phyloP scores from a whole-genome alignment of 2,329 filamentous ascomycete species.

The Colletotrichum lini region DNA sequence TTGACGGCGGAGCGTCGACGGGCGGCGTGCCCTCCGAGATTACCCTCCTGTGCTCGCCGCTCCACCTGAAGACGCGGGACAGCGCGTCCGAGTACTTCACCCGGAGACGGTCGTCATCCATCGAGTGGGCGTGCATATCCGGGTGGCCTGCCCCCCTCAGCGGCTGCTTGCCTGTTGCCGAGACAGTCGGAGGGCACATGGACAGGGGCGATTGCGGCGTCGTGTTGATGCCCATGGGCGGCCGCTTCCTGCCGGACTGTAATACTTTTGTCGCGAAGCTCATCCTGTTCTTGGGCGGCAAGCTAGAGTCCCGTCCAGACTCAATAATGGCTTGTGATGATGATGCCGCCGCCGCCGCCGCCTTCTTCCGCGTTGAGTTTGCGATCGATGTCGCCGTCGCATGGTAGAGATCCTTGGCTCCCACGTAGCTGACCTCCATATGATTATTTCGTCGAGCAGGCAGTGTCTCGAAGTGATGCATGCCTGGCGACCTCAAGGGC shows the following conservation, averaged over 20 bases:
- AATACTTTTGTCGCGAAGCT: conserved; percentile 41
- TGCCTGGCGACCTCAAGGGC: conserved; percentile 33
- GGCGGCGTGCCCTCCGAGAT: conserved; percentile 22
- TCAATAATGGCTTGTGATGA: conserved; percentile 20
- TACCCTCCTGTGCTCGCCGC: conserved; percentile 38
- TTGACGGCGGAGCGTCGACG: not conserved
- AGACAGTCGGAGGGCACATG: not conserved
- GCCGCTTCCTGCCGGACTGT: conserved; percentile 37
- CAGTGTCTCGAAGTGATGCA: conserved; percentile 44
- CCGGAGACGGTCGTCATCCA: conserved; percentile 38
- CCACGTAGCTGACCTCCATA: conserved; percentile 41
- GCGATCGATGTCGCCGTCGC: conserved; percentile 45
- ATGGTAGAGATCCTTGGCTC: conserved; percentile 47
- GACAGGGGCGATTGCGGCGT: not conserved
- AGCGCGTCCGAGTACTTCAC: conserved; percentile 38
- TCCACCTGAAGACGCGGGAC: conserved; percentile 37
- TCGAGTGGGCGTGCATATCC: conserved; percentile 27
- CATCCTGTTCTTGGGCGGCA: conserved; percentile 23
- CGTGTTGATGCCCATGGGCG: conserved; percentile 38
- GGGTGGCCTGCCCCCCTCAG: not conserved
- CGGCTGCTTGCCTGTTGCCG: conserved; percentile 6
- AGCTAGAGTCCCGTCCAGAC: conserved; percentile 10
- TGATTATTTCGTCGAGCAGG: conserved; percentile 40
- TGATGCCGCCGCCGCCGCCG: too few species aligned
- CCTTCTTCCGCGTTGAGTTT: conserved; percentile 23